Base-by-base conservation (phyloP, 208 protist species). In the Porcisia deanei region DNA sequence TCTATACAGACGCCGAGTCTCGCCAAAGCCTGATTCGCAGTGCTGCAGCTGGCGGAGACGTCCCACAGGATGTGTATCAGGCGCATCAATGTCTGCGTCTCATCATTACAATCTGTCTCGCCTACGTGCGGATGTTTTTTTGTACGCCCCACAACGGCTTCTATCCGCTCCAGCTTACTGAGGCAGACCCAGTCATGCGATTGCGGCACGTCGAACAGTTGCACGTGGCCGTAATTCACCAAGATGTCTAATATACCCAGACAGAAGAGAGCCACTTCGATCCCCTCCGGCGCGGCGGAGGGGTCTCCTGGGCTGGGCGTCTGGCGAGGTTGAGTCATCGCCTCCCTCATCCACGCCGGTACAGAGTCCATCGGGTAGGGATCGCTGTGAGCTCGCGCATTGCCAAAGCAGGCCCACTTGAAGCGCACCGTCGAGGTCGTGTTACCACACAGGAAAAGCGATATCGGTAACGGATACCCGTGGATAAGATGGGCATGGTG, bases 321-420 rank as follows among this genome's bases (percentile, higher is more conserved):
- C 60, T 37, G 49, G 76, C 71, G 72, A 5, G 70, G 71, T 9
- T 53, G 76, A 39, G 47, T 4, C 14, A 76, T 71, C 16, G 64
- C 70, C n/a, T 75, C 76, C 18, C 45, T 52, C 16, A 76, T 7
- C 69, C 71, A 81, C 18, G 63, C 25, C 39, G 76, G 76, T 49
- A 81, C 43, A 14, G 76, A 81, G 37, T 75, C 76, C 2, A 70
- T 81, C 41, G 86, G 89, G 61, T 91, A 88, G 16, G 47, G 10
- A 10, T 73, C 68, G 0, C 82, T 77, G 6, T 39, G 61, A 34
- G 82, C 82, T 12, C 76, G 72, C 16, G 87, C 78, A 54, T 52
- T 78, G 57, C 90, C 90, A 74, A 94, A 92, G 84, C 86, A 87
- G 37, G 70, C 68, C 73, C 89, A 81, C 76, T 92, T 91, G 58